Evolutionary conservation across 2,329 filamentous ascomycete genomes (phyloP).

Genomic region (Plenodomus lindquistii): DNA sequence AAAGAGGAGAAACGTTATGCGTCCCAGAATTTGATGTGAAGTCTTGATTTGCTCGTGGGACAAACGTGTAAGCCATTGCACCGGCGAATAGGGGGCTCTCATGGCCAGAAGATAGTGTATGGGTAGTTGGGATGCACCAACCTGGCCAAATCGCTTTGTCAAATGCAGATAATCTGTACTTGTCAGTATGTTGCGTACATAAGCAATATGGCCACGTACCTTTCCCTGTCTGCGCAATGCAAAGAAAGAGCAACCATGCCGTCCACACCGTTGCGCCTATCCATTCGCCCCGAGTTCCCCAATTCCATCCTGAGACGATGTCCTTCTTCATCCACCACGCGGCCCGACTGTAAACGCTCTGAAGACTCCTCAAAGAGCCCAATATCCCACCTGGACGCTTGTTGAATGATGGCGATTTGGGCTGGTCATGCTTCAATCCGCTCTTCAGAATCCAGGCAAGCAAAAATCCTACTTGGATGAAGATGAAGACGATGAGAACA

Average conservation of each 20-base stretch:
- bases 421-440: conserved; percentile 37
- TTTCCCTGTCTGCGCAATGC: conserved; percentile 56
- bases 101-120: conserved; percentile 62
- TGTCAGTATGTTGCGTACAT: neutral
- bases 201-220: conserved; percentile 50
- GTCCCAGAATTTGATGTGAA: conserved; percentile 62
- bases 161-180: conserved; percentile 63
- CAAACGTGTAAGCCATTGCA: conserved; percentile 57
- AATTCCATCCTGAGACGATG: conserved; percentile 48
- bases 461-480: conserved; percentile 48
- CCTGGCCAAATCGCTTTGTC: conserved; percentile 64
- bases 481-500: conserved; percentile 50
- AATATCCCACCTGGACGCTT: conserved; percentile 28
- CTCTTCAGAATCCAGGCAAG: conserved; percentile 35
- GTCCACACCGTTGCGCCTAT: conserved; percentile 55
- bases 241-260: conserved; percentile 57
- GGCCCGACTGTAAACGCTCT: conserved; percentile 30
- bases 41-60: conserved; percentile 61
- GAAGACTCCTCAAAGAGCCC: conserved; percentile 28
- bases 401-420: conserved; percentile 49
- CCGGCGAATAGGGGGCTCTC: conserved; percentile 54
- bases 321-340: conserved; percentile 54
- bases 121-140: conserved; percentile 62
- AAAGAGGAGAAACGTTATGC: conserved; percentile 57
- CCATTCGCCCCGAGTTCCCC: conserved; percentile 58